Evolutionary conservation across 202 grass and related monocot genomes (phyloP).

Genomic region (Cymbopogon flexuosus): DNA sequence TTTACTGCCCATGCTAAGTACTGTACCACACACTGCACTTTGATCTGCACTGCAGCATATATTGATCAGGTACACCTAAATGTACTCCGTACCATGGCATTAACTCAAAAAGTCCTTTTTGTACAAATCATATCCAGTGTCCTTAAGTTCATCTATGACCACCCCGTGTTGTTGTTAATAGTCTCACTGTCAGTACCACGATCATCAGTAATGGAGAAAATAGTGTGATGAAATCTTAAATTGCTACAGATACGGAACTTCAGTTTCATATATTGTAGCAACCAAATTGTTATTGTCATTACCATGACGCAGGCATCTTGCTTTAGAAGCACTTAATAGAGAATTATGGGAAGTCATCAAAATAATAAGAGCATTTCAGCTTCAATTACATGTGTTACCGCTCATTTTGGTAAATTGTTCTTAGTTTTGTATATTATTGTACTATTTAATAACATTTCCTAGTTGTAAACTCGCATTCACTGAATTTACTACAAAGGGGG

Average conservation of each 20-base stretch:
- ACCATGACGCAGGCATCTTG: constrained; percentile 19
- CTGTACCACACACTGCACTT: background rate
- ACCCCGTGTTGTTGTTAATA: constrained; percentile 13
- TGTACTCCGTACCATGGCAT: constrained; percentile 8
- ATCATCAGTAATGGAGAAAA: constrained; percentile 35
- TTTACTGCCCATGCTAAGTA: background rate
- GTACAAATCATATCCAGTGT: constrained; percentile 20
- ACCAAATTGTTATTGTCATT: constrained; percentile 7
- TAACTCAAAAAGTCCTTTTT: constrained; percentile 17
- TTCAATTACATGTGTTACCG: background rate
- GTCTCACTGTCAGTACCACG: background rate
- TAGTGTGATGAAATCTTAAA: background rate
- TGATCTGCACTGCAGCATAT: background rate
- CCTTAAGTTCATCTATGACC: constrained; percentile 10
- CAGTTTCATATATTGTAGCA: background rate
- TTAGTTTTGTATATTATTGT: background rate
- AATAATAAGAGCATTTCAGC: background rate
- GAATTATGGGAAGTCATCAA: background rate
- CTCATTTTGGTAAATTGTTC: background rate
- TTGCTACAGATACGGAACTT: background rate
- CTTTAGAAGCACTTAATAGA: background rate
- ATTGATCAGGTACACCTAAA: constrained; percentile 26
- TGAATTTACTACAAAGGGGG: background rate
- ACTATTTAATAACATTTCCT: background rate
- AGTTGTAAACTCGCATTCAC: background rate